Conservation (phyloP, 805 yeast species). For the Alloascoidea hylecoeti region DNA sequence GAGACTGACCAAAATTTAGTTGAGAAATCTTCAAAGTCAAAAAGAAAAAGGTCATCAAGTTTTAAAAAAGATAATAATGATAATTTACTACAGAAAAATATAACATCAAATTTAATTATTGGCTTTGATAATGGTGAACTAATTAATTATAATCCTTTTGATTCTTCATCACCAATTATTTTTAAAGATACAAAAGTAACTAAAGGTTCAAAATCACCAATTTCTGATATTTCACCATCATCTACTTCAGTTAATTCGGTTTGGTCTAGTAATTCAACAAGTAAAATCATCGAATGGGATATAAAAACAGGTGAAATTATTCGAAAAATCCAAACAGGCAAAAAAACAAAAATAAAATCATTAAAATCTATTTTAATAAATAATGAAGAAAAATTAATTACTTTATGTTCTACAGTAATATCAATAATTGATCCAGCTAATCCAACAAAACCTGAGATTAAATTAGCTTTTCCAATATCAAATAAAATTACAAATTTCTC, state of each 20-base stretch:
- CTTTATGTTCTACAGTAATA: background rate
- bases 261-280: background rate
- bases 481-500: background rate
- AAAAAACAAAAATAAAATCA: background rate
- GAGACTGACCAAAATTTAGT: background rate
- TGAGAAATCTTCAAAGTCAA: background rate
- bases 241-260: background rate
- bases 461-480: background rate
- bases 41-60: background rate
- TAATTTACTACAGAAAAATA: background rate
- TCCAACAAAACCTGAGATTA: conserved; percentile 1
- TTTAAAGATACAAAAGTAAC: background rate
- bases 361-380: background rate
- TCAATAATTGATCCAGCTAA: background rate
- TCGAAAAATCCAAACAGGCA: background rate
- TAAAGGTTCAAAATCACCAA: background rate
- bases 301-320: background rate
- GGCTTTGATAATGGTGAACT: background rate
- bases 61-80: background rate
- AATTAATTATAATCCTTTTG: background rate
- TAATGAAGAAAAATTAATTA: background rate
- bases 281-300: conserved; percentile 1
- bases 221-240: background rate
- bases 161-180: background rate
- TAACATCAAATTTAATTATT: background rate